Base-by-base conservation (phyloP, 352 stramenopile species). In the Globisporangium canariense region DNA sequence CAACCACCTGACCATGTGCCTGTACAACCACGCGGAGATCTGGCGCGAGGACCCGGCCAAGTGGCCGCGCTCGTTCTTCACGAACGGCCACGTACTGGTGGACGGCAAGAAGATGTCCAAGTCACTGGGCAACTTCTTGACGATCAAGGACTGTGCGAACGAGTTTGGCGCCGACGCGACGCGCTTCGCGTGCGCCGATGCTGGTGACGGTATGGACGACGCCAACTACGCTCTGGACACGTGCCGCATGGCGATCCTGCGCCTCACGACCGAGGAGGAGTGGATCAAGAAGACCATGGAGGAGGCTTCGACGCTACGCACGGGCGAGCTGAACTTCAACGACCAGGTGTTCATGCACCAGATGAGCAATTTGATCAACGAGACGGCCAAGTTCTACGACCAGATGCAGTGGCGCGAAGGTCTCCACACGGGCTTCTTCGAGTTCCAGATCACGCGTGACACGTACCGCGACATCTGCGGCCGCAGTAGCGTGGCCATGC, bases 61-160 rank as follows among this genome's bases (percentile, higher is more conserved):
- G 68, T 99, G 97, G 98, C 98, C 98, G 9, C 89, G 91, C 64
- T 89, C 93, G 20, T 99, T 99, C 77, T 99, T 99, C 79, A 98
- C 94, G 59, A 99, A 99, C 75, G 98, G 98, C 30, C 97, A 99
- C 81, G 83, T 99, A 43, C 88, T 91, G 53, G 83, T 98, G 34
- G 97, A 99, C 67, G 96, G 94, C 7, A 94, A 99, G 78, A 99
- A 99, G 80, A 99, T 99, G 98, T 98, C 91, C 55, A 99, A 99
- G 87, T 98, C 92, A 6, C 97, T 96, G 74, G 98, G 98, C 43
- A 99, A 99, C 81, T 99, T 99, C 76, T 75, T 99, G 46, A 99
- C 98, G 71, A 87, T 99, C 67, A 91, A 99, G 74, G 96, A 99
- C 68, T 98, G 94, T 38, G 82, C 98, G 32, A 82, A 91, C 32